Percentiles rank a stretch among this genome's conserved stretches.
These are phyloP conservation scores for Meyerozyma elateridarum DNA, from an alignment of 1,139 yeast genomes.

Conservation along the genomic window DNA sequence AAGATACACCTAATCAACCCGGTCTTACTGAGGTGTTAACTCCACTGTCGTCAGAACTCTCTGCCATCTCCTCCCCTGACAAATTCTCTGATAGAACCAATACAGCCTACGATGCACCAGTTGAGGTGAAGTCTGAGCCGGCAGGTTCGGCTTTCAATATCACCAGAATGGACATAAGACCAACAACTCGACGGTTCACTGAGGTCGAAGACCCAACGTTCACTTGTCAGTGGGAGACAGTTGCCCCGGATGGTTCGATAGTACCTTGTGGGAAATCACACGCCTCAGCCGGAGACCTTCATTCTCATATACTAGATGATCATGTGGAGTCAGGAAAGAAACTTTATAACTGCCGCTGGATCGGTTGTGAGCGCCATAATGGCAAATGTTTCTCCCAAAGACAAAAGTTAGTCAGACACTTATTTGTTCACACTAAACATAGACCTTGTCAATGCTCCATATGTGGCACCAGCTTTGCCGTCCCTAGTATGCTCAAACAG, in stretches of 20 bases:
- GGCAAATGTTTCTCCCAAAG: conserved; percentile 69
- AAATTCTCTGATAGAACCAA: too few relatives aligned
- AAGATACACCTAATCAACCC: conserved; percentile 22
- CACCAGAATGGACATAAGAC: conserved; percentile 32
- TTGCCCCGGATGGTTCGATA: conserved; percentile 25
- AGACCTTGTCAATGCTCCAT: conserved; percentile 67
- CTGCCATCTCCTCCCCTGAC: conserved; percentile 13
- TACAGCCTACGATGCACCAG: too few relatives aligned
- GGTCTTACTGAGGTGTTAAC: conserved; percentile 14
- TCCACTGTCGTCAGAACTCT: conserved; percentile 14
- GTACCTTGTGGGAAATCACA: conserved; percentile 49
- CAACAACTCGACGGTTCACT: conserved; percentile 17
- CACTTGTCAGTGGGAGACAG: conserved; percentile 45
- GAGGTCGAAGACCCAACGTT: conserved; percentile 20
- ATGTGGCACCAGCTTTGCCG: conserved; percentile 70
- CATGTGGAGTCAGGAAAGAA: conserved; percentile 78
- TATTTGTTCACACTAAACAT: conserved; percentile 82
- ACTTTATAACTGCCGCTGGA: conserved; percentile 71
- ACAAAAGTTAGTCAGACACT: conserved; percentile 80
- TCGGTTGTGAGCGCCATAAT: conserved; percentile 62
- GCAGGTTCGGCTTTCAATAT: conserved; percentile 18
- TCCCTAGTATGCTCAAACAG: conserved; percentile 60
- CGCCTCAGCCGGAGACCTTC: conserved; percentile 52
- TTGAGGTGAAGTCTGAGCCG: not conserved
- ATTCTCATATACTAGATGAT: conserved; percentile 58